These are phyloP conservation scores for Coffea canephora DNA, from an alignment of 257 asterid genomes.

Conservation along the genomic window DNA sequence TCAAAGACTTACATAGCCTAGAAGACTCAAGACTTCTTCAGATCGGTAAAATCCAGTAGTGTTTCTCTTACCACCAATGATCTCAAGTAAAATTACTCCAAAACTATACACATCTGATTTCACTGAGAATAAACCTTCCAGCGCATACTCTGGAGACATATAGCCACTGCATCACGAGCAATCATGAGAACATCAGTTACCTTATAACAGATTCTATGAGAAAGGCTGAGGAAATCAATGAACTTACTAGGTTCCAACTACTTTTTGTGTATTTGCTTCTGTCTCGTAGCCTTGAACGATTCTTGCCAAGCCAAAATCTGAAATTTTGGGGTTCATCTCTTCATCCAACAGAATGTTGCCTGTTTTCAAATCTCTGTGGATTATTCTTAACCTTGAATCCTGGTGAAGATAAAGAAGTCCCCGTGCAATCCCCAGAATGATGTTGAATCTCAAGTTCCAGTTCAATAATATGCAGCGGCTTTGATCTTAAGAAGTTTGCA, in stretches of 20 bases:
- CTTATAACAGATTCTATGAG: background rate
- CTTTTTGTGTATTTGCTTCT: conserved; percentile 20
- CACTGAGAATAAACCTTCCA: conserved; percentile 23
- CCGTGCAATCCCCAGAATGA: conserved; percentile 19
- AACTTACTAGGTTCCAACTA: conserved; percentile 31
- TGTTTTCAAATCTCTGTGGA: conserved; percentile 26
- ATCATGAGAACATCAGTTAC: background rate
- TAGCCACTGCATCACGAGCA: conserved; percentile 22
- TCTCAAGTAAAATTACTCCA: conserved; percentile 33
- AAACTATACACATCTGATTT: conserved; percentile 35
- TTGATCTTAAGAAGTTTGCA: conserved; percentile 4
- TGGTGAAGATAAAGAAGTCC: conserved; percentile 25
- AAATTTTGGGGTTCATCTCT: conserved; percentile 27
- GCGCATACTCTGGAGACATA: conserved; percentile 37
- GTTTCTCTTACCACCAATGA: conserved; percentile 27
- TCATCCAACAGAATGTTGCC: conserved; percentile 24
- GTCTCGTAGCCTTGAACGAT: conserved; percentile 12
- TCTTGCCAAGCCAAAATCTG: conserved; percentile 31
- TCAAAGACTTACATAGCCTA: conserved; percentile 30
- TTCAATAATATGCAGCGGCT: background rate
- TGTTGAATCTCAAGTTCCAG: conserved; percentile 18
- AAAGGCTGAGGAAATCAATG: no score
- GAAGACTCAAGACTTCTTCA: conserved; percentile 24
- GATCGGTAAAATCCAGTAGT: conserved; percentile 22
- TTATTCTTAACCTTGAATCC: conserved; percentile 19